Conservation (phyloP, 2,329 filamentous ascomycete species). For the Arthrobotrys sinensis region DNA sequence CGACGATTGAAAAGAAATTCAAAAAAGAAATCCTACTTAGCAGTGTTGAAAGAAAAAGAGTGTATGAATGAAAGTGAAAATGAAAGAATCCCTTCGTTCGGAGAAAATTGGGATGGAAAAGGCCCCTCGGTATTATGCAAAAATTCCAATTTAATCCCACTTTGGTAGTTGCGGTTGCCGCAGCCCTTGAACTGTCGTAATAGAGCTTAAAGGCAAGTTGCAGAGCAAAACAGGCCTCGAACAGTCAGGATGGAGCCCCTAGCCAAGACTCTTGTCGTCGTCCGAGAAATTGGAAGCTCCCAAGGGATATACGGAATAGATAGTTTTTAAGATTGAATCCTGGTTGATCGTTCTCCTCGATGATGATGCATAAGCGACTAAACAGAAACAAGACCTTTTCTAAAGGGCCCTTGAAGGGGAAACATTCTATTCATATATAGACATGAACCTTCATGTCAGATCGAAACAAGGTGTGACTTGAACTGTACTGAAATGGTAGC, state of each 20-base stretch:
- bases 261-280: slow-evolving; percentile 56
- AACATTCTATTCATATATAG: slow-evolving; percentile 40
- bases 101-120: slow-evolving; percentile 19
- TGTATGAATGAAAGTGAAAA: slow-evolving; percentile 16
- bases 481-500: slow-evolving; percentile 10
- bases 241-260: slow-evolving; percentile 15
- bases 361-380: slow-evolving; percentile 42
- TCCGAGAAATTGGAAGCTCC: slow-evolving; percentile 58
- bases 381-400: slow-evolving; percentile 34
- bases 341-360: slow-evolving; percentile 39
- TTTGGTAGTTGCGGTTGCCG: slow-evolving; percentile 49
- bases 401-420: slow-evolving; percentile 24
- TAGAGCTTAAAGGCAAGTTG: slow-evolving; percentile 31
- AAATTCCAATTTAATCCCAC: slow-evolving; percentile 54
- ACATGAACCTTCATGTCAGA: slow-evolving; percentile 22
- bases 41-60: neutral
- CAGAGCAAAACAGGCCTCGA: slow-evolving; percentile 42
- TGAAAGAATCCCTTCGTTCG: neutral
- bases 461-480: slow-evolving; percentile 16
- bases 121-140: slow-evolving; percentile 32
- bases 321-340: slow-evolving; percentile 49
- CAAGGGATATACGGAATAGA: slow-evolving; percentile 20
- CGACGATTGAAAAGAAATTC: slow-evolving; percentile 1
- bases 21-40: slow-evolving; percentile 20
- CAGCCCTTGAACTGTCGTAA: slow-evolving; percentile 15